Percentiles rank a stretch among this genome's conserved stretches.
phyloP scores from a whole-genome alignment of 495 filamentous ascomycete species.

The Neurospora sp. region DNA sequence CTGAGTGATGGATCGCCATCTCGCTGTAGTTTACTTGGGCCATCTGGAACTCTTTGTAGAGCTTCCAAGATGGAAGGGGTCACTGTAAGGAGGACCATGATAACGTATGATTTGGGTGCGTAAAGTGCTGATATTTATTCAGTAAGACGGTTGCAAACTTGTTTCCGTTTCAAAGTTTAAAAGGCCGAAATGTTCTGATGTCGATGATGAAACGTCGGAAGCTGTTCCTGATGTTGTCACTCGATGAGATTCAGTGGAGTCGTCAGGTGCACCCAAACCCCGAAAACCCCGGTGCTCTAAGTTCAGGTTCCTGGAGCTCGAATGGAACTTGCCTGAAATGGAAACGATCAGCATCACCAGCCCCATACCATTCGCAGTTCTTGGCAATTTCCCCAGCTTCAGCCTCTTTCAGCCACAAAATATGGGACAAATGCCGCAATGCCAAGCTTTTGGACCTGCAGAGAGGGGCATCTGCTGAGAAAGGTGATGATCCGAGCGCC shows the following conservation, averaged over 20 bases:
- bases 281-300: background rate
- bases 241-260: background rate
- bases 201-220: background rate
- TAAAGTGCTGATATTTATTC: background rate
- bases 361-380: background rate
- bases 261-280: background rate
- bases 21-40: constrained; percentile 1
- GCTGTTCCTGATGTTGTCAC: background rate
- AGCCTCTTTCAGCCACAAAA: background rate
- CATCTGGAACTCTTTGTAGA: constrained; percentile 27
- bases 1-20: constrained; percentile 32
- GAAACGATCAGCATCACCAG: background rate
- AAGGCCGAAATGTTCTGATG: background rate
- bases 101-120: background rate
- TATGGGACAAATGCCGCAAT: background rate
- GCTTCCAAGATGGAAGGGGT: constrained; percentile 61
- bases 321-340: background rate
- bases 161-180: background rate
- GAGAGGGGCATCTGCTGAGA: background rate
- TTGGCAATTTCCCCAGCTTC: background rate
- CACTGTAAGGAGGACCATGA: constrained; percentile 72
- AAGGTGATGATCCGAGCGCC: background rate
- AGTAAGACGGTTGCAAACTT: too few species aligned
- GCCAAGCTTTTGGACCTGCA: background rate
- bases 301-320: background rate